phyloP scores from a whole-genome alignment of 805 yeast species.

The Ogataea neopini region DNA sequence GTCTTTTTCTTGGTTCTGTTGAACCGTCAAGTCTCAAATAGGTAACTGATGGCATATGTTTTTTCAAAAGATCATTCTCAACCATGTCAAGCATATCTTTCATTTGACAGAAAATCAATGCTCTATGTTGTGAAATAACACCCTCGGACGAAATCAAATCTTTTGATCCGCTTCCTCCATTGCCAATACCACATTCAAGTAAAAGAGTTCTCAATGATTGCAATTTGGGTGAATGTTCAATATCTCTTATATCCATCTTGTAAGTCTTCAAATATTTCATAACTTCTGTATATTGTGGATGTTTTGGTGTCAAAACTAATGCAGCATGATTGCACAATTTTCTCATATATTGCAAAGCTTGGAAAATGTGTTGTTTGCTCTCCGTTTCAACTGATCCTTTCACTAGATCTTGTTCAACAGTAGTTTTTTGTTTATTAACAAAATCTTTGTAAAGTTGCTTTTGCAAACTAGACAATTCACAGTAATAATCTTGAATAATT shows the following conservation, averaged over 20 bases:
- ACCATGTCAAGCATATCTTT: constrained; percentile 98
- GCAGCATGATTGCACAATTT: constrained; percentile 97
- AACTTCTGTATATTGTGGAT: constrained; percentile 80
- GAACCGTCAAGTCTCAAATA: constrained; percentile 95
- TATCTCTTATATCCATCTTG: constrained; percentile 62
- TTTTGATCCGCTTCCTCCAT: constrained; percentile 20
- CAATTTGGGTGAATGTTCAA: constrained; percentile 88
- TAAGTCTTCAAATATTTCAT: constrained; percentile 56
- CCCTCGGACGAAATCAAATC: constrained; percentile 39
- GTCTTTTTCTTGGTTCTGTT: constrained; percentile 90
- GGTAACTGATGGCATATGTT: constrained; percentile 85
- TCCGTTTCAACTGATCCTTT: constrained; percentile 35
- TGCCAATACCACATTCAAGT: constrained; percentile 90
- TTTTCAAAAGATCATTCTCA: constrained; percentile 81
- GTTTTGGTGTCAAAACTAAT: constrained; percentile 76
- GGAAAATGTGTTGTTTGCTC: constrained; percentile 89
- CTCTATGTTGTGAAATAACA: constrained; percentile 91
- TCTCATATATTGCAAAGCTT: constrained; percentile 95
- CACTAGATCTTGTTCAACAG: constrained; percentile 65
- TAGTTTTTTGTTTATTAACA: constrained; percentile 76
- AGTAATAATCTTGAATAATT: constrained; percentile 96
- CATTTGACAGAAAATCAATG: constrained; percentile 91
- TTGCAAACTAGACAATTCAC: constrained; percentile 91
- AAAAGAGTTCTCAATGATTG: constrained; percentile 77
- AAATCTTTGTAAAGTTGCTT: constrained; percentile 86